These are phyloP conservation scores for Dioscorea alata DNA, from an alignment of 106 monocot species.

Conservation along the genomic window DNA sequence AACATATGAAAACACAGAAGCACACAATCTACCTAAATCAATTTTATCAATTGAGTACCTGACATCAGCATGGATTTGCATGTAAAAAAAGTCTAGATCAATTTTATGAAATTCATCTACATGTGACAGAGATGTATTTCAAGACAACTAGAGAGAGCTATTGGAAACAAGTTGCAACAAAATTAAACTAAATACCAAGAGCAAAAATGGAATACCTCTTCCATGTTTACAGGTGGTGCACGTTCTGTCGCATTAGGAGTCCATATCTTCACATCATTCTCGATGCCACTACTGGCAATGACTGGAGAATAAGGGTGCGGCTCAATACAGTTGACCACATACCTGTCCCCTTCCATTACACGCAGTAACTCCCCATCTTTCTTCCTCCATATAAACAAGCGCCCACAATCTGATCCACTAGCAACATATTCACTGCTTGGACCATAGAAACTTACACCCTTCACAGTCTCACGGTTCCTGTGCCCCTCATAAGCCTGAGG, in stretches of 20 bases:
- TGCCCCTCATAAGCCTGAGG: constrained; percentile 58
- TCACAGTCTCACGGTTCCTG: constrained; percentile 64
- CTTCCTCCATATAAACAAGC: constrained; percentile 92
- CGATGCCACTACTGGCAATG: constrained; percentile 87
- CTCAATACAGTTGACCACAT: constrained; percentile 87
- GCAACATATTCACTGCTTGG: constrained; percentile 86
- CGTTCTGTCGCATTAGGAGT: constrained; percentile 59
- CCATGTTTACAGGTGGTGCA: constrained; percentile 38
- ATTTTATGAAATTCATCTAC: no score
- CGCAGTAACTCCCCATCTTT: constrained; percentile 73
- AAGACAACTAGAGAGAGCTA: no score
- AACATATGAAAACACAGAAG: no score
- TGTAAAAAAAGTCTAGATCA: no score
- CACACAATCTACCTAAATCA: no score
- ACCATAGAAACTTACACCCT: constrained; percentile 85
- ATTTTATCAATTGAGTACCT: no score
- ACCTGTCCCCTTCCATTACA: constrained; percentile 80
- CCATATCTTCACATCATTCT: constrained; percentile 88
- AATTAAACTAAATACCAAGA: background rate
- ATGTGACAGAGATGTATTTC: no score
- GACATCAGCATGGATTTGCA: no score
- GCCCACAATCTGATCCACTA: constrained; percentile 95
- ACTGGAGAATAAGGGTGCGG: constrained; percentile 56
- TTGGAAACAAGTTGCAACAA: background rate
- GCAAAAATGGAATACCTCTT: constrained; percentile 47